These are phyloP conservation scores for Agaricus blazei DNA, from an alignment of 768 basidiomycete genomes.

Conservation along the genomic window DNA sequence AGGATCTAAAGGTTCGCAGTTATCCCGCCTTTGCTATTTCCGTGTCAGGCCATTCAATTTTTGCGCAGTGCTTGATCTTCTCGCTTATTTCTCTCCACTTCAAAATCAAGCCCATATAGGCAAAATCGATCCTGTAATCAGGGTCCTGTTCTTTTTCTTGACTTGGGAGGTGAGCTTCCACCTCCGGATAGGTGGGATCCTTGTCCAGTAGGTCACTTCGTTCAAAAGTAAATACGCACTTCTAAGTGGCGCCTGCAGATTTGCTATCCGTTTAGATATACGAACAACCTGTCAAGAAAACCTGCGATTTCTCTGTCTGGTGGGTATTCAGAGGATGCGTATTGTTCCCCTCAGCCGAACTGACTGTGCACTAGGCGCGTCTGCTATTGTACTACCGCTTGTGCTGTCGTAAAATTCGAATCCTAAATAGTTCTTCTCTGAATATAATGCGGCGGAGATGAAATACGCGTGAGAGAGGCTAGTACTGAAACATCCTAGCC, in stretches of 20 bases:
- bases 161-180: conserved; percentile 12
- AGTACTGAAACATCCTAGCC: no score
- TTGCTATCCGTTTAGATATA: neutral
- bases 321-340: conserved; percentile 11
- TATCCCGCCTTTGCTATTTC: neutral
- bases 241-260: neutral
- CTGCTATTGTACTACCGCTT: no score
- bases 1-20: conserved; percentile 82
- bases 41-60: neutral
- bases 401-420: no score
- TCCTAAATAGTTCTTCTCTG: no score
- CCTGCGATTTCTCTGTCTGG: conserved; percentile 32
- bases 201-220: conserved; percentile 9
- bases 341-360: neutral
- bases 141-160: neutral
- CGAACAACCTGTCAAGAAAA: conserved; percentile 32
- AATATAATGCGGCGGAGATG: no score
- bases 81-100: conserved; percentile 98
- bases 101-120: conserved; percentile 98
- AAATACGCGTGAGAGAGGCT: no score
- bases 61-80: conserved; percentile 86
- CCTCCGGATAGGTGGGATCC: conserved; percentile 13
- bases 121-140: neutral
- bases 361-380: no score
- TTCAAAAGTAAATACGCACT: neutral